These are phyloP conservation scores for Larix kaempferi DNA, from an alignment of 75 land plant species.

Conservation along the genomic window DNA sequence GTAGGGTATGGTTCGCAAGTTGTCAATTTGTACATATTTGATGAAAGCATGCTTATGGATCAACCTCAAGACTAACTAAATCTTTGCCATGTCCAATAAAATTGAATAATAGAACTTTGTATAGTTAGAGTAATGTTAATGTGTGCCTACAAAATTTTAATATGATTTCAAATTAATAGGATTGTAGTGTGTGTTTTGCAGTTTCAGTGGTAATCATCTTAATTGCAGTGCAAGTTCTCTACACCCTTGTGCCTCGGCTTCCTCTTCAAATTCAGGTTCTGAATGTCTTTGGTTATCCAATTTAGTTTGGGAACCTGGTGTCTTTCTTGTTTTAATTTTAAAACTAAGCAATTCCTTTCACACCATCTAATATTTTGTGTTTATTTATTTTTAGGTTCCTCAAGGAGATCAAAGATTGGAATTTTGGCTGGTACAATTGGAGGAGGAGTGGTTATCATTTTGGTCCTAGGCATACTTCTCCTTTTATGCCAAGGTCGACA, in stretches of 20 bases:
- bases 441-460: constrained; percentile 17
- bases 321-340: not conserved
- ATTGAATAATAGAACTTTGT: too few relatives aligned
- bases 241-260: constrained; percentile 19
- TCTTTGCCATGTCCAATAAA: too few relatives aligned
- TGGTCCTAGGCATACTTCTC: constrained; percentile 20
- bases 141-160: not conserved
- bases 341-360: not conserved
- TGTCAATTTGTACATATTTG: too few relatives aligned
- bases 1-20: too few relatives aligned
- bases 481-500: constrained; percentile 38
- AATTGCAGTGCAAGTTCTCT: constrained; percentile 32
- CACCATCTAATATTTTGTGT: not conserved
- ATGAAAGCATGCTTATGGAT: too few relatives aligned
- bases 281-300: not conserved
- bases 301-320: too few relatives aligned
- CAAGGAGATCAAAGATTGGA: constrained; percentile 28
- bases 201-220: constrained; percentile 49
- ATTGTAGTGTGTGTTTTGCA: constrained; percentile 9
- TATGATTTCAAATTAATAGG: not conserved
- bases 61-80: too few relatives aligned
- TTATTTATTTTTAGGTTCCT: constrained; percentile 8
- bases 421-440: constrained; percentile 39
- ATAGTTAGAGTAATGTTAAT: too few relatives aligned
- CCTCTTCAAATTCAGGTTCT: constrained; percentile 1